Evolutionary conservation across 2,329 filamentous ascomycete genomes (phyloP).

Genomic region (Biscogniauxia sp.): DNA sequence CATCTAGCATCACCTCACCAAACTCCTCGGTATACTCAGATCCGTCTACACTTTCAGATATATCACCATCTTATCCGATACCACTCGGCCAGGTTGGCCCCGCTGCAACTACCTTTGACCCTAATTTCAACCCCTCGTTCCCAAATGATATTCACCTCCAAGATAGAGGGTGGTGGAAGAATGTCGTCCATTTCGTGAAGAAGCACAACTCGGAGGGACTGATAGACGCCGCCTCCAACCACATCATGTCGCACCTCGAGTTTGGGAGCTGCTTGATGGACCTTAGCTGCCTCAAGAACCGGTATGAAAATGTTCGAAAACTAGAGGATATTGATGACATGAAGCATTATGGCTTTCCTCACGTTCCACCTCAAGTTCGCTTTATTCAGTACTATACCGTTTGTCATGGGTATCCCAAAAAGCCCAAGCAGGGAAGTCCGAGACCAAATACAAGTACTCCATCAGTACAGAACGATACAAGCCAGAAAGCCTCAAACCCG

Average conservation of each 20-base stretch:
- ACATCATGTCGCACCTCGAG: conserved; percentile 77
- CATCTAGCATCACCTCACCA: conserved; percentile 20
- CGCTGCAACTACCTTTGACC: conserved; percentile 41
- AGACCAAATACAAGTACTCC: conserved; percentile 12
- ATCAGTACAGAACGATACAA: conserved; percentile 11
- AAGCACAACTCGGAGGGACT: conserved; percentile 75
- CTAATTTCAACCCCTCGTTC: conserved; percentile 74
- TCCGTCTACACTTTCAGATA: conserved; percentile 20
- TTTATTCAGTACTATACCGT: conserved; percentile 91
- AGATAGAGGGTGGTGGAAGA: conserved; percentile 66
- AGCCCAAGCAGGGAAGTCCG: conserved; percentile 32
- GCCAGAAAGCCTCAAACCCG: conserved; percentile 33
- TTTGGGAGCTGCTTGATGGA: conserved; percentile 81
- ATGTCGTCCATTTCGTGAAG: conserved; percentile 71
- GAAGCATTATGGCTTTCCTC: conserved; percentile 30
- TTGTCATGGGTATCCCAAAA: conserved; percentile 70
- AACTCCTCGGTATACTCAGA: conserved; percentile 23
- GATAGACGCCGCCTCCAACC: conserved; percentile 65
- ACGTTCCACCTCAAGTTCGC: conserved; percentile 56
- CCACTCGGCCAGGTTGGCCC: conserved; percentile 10
- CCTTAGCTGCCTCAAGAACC: conserved; percentile 63
- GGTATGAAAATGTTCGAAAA: conserved; percentile 68
- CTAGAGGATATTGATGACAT: conserved; percentile 69
- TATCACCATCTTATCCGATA: conserved; percentile 14
- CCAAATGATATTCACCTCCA: conserved; percentile 69